Evolutionary conservation across 2,329 filamentous ascomycete species (phyloP).

Genomic region (Biscogniauxia mediterranea): DNA sequence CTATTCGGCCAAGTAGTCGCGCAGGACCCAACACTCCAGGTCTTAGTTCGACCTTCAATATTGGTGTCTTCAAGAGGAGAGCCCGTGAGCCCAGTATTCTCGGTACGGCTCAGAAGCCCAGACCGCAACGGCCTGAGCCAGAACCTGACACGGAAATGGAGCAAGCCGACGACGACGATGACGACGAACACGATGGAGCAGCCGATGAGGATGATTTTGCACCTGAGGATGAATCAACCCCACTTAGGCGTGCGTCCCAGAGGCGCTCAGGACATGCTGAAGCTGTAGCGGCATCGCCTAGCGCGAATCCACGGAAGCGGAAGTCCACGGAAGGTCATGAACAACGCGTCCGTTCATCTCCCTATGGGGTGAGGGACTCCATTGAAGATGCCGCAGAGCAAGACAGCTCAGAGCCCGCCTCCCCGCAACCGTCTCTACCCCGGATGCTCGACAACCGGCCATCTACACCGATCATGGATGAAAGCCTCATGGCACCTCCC

Average conservation of each 20-base stretch:
- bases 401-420: constrained; percentile 24
- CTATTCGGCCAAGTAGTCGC: constrained; percentile 34
- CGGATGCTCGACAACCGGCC: constrained; percentile 16
- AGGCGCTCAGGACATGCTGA: constrained; percentile 31
- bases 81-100: constrained; percentile 62
- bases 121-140: constrained; percentile 29
- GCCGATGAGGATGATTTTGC: constrained; percentile 51
- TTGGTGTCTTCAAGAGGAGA: constrained; percentile 57
- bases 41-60: constrained; percentile 43
- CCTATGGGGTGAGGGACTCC: constrained; percentile 29
- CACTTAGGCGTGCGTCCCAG: constrained; percentile 49
- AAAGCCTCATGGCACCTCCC: constrained; percentile 54
- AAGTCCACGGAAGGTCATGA: constrained; percentile 51
- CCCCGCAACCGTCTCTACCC: constrained; percentile 25
- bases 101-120: constrained; percentile 47
- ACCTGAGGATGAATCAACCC: constrained; percentile 68
- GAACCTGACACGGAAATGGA: constrained; percentile 32
- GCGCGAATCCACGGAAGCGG: constrained; percentile 49
- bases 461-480: constrained; percentile 44
- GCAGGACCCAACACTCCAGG: constrained; percentile 32
- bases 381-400: constrained; percentile 24
- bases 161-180: constrained; percentile 37
- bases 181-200: constrained; percentile 36
- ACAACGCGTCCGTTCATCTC: constrained; percentile 34
- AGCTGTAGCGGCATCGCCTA: constrained; percentile 29